A percentile compares a stretch with the other conserved stretches of the same genome.
phyloP scores from a whole-genome alignment of 1,284 basidiomycete genomes.

The Microbotryum silenes-acaulis region DNA sequence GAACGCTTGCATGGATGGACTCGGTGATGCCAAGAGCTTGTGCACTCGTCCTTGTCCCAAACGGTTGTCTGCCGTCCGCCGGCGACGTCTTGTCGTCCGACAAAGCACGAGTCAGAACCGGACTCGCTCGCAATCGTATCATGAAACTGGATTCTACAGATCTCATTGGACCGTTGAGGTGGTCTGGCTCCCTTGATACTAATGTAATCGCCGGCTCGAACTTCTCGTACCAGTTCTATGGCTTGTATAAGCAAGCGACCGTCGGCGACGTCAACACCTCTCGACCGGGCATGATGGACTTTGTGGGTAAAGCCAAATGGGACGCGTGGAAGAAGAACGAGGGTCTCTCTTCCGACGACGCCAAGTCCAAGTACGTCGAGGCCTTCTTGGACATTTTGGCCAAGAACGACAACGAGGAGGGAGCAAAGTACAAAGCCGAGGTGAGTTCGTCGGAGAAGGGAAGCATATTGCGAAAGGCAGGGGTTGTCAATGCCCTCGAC shows the following conservation, averaged over 20 bases:
- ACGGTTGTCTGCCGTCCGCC: no score
- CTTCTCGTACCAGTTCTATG: conserved; percentile 64
- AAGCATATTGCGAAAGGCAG: no score
- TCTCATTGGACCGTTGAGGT: no score
- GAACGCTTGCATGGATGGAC: no score
- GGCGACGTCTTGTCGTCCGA: no score
- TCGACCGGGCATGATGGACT: conserved; percentile 66
- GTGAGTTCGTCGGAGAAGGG: conserved; percentile 11
- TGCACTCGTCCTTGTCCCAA: no score
- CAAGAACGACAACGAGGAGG: conserved; percentile 25
- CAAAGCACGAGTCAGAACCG: no score
- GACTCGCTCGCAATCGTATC: no score
- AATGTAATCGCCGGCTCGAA: background rate
- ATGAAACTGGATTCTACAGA: no score
- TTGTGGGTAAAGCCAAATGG: conserved; percentile 78
- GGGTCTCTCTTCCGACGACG: conserved; percentile 65
- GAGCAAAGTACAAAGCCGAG: conserved; percentile 26
- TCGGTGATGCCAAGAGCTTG: no score
- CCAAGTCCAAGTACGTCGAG: conserved; percentile 62
- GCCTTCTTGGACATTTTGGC: conserved; percentile 46
- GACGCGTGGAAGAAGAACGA: conserved; percentile 72
- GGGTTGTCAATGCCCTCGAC: no score
- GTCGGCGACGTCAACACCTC: conserved; percentile 60
- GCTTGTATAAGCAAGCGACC: conserved; percentile 83
- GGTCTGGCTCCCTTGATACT: background rate